These are phyloP conservation scores for Clonostachys solani DNA, from an alignment of 2,329 filamentous ascomycete species.

Conservation along the genomic window DNA sequence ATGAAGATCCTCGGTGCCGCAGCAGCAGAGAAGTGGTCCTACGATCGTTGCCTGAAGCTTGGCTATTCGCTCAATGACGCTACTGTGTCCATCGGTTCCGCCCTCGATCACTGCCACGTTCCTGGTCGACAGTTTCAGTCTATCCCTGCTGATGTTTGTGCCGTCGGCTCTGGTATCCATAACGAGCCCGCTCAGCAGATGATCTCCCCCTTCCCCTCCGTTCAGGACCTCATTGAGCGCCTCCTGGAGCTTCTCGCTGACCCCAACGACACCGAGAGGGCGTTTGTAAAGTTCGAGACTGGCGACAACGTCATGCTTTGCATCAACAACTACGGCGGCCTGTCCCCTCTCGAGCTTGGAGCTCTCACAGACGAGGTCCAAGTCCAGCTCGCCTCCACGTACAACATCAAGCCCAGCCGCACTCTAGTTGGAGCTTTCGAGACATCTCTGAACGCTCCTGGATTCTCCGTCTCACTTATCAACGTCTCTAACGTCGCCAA, in stretches of 20 bases:
- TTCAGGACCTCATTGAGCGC: conserved; percentile 28
- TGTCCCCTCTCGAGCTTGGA: conserved; percentile 49
- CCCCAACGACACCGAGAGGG: conserved; percentile 44
- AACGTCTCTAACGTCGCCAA: conserved; percentile 35
- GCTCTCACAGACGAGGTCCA: conserved; percentile 49
- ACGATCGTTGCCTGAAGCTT: conserved; percentile 54
- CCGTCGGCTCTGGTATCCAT: conserved; percentile 50
- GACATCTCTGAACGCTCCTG: conserved; percentile 49
- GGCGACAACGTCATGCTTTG: conserved; percentile 44
- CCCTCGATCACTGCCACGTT: conserved; percentile 69
- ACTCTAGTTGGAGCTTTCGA: conserved; percentile 37
- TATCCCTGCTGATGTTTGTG: conserved; percentile 24
- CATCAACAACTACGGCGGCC: conserved; percentile 54
- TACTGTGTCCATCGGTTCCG: conserved; percentile 63
- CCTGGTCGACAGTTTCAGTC: conserved; percentile 57
- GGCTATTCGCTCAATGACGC: conserved; percentile 52
- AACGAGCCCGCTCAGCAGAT: conserved; percentile 30
- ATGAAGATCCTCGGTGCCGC: conserved; percentile 67
- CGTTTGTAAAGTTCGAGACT: conserved; percentile 39
- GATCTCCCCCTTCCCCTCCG: conserved; percentile 33
- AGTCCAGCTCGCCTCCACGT: conserved; percentile 27
- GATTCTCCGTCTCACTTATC: conserved; percentile 50
- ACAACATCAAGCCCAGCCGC: conserved; percentile 27
- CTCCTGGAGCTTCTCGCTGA: conserved; percentile 50
- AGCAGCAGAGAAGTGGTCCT: conserved; percentile 50